A percentile compares a stretch with the other conserved stretches of the same genome.
Evolutionary conservation across 2,329 filamentous ascomycete genomes (phyloP).

Genomic region (Fusarium odoratissimum): DNA sequence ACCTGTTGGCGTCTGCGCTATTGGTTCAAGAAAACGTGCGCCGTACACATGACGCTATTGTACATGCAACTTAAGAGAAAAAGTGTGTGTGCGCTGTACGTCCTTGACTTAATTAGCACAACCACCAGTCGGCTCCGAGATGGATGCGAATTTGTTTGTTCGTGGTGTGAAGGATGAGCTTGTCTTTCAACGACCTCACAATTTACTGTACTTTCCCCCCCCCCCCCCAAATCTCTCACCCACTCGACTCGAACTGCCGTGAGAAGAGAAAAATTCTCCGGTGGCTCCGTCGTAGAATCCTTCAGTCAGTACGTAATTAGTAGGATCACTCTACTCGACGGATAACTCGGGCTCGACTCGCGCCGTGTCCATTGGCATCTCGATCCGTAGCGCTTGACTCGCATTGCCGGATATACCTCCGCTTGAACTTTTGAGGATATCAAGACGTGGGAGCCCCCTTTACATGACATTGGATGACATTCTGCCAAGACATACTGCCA

Average conservation of each 20-base stretch:
- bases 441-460: constrained; percentile 1
- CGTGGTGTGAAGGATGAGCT: constrained; percentile 12
- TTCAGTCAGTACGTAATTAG: constrained; percentile 36
- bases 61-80: constrained; percentile 30
- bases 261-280: constrained; percentile 15
- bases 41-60: constrained; percentile 44
- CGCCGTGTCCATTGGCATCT: not conserved
- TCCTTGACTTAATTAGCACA: constrained; percentile 13
- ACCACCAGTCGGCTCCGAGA: constrained; percentile 21
- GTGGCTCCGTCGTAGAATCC: constrained; percentile 5
- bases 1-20: constrained; percentile 18
- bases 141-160: constrained; percentile 9
- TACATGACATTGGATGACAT: constrained; percentile 26
- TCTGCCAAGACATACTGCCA: constrained; percentile 26
- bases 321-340: not conserved
- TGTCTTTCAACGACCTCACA: not conserved
- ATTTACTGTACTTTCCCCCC: not conserved
- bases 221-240: not conserved
- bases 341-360: constrained; percentile 29
- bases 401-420: constrained; percentile 6
- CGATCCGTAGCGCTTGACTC: constrained; percentile 27
- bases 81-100: constrained; percentile 7
- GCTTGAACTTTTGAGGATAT: not conserved
- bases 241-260: constrained; percentile 23
- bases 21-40: constrained; percentile 33